Evolutionary conservation across 768 basidiomycete species (phyloP), one percentile per base, ranked within the genome.

Genomic region (Roridomyces roridus): DNA sequence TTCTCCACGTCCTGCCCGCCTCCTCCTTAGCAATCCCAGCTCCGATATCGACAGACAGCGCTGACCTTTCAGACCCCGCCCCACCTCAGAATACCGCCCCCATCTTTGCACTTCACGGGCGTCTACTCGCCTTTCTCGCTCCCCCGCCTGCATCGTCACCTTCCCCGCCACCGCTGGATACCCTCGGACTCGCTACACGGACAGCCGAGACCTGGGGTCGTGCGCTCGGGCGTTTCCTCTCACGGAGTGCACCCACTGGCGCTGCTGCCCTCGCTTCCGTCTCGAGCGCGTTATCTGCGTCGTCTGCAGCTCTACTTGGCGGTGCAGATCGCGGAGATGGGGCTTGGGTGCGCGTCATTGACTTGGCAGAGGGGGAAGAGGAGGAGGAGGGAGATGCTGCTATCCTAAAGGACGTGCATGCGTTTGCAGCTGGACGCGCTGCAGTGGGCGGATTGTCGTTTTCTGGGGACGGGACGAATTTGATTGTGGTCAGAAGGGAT

Each of bases 211-310:
- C 35, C 44, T 20, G 49, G 56, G 28, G 43, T 36, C 18, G 34
- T 5, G 80, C 94, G 3, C 39, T 59, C 20, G 58, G 58, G n/a
- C 51, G 57, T 2, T 59, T 59, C 51, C 48, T 59, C 46, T 59
- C 57, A 21, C 51, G 57, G 11, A 53, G 51, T 36, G 57, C 57
- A n/a, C 51, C 57, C 7, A 49, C 49, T 14, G 46, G 46, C 36
- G 26, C 34, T 34, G 39, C 26, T 6, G 48, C 48, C 25, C 25
- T 50, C 25, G 39, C 39, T 8, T 42, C 39, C n/a, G 29, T 34
- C 6, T 18, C 15, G 4, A 34, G n/a, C n/a, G 51, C 42, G 35
- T 26, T 53, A 0, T 8, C 9, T 6, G 39, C n/a, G 10, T 31
- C 21, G 2, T 23, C 41, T 20, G 36, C 17, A 17, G 29, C 29